Percentiles rank a stretch among this genome's conserved stretches.
Evolutionary conservation across 805 yeast species (phyloP).

Genomic region (Blastobotrys mokoenaii): DNA sequence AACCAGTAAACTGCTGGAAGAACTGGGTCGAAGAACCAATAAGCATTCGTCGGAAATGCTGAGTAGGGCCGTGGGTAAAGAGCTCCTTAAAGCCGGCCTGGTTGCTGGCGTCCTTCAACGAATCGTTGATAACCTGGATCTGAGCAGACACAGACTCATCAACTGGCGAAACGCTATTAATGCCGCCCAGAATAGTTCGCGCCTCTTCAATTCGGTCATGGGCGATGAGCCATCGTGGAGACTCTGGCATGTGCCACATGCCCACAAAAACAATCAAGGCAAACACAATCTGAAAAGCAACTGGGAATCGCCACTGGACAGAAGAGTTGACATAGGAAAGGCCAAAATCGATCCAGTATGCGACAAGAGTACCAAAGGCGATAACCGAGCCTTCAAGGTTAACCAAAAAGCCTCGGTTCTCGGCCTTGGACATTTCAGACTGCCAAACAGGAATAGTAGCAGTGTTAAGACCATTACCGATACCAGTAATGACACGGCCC

Average conservation of each 20-base stretch:
- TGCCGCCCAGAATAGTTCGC: slow-evolving; percentile 43
- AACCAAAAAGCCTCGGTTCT: slow-evolving; percentile 60
- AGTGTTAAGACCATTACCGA: slow-evolving; percentile 71
- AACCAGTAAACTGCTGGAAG: slow-evolving; percentile 27
- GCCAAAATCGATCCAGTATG: slow-evolving; percentile 53
- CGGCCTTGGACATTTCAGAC: slow-evolving; percentile 62
- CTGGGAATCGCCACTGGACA: slow-evolving; percentile 70
- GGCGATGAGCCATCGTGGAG: slow-evolving; percentile 76
- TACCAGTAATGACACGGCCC: slow-evolving; percentile 65
- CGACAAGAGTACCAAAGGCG: slow-evolving; percentile 66
- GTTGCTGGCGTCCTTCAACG: slow-evolving; percentile 9
- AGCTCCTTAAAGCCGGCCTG: slow-evolving; percentile 13
- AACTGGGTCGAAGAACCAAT: slow-evolving; percentile 58
- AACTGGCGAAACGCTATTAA: slow-evolving; percentile 15
- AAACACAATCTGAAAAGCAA: slow-evolving; percentile 57
- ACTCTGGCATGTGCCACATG: slow-evolving; percentile 67
- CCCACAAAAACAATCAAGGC: slow-evolving; percentile 51
- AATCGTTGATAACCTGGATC: slow-evolving; percentile 15
- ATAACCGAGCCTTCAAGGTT: slow-evolving; percentile 64
- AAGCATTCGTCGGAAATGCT: slow-evolving; percentile 51
- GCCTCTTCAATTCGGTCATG: slow-evolving; percentile 45
- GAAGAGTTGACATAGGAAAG: slow-evolving; percentile 42
- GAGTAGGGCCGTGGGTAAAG: slow-evolving; percentile 42
- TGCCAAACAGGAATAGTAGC: slow-evolving; percentile 80
- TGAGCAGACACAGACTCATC: slow-evolving; percentile 12